Conservation (phyloP, 441 rosid genomes). For the Francoa sonchifolia region DNA sequence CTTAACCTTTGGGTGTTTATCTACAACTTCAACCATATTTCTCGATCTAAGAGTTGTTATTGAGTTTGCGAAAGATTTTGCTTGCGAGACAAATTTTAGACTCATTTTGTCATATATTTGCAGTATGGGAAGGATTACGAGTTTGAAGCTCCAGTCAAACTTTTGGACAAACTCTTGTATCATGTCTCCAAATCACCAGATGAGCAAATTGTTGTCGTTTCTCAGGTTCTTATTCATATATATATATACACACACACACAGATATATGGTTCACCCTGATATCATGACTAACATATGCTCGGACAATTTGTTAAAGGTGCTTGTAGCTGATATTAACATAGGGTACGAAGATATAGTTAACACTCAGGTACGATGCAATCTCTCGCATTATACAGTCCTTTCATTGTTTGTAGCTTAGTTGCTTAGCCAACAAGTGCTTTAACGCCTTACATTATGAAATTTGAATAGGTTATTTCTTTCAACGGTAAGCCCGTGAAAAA, state of each 20-base stretch:
- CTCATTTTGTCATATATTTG: conserved; percentile 8
- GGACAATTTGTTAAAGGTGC: conserved; percentile 40
- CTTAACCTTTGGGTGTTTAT: too few species aligned
- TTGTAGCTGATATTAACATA: conserved; percentile 85
- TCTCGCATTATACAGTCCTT: background rate
- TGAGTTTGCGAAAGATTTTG: too few species aligned
- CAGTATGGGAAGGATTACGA: conserved; percentile 95
- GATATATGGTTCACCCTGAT: too few species aligned
- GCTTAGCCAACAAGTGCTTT: conserved; percentile 1
- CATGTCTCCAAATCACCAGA: conserved; percentile 74
- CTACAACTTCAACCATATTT: too few species aligned
- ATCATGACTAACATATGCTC: conserved; percentile 5
- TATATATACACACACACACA: too few species aligned
- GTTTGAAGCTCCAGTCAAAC: conserved; percentile 84
- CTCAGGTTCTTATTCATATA: conserved; percentile 52
- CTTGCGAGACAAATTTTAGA: too few species aligned
- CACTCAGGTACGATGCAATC: conserved; percentile 49
- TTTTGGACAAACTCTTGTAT: conserved; percentile 74
- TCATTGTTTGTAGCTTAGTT: background rate
- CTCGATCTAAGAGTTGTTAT: too few species aligned
- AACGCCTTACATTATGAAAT: background rate
- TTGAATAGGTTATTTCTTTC: conserved; percentile 56
- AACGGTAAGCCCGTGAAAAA: conserved; percentile 80
- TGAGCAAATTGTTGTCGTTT: conserved; percentile 86
- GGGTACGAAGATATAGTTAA: conserved; percentile 90